These are phyloP conservation scores for Hymenoscyphus infarciens DNA, from an alignment of 2,329 filamentous ascomycete genomes.

Conservation along the genomic window DNA sequence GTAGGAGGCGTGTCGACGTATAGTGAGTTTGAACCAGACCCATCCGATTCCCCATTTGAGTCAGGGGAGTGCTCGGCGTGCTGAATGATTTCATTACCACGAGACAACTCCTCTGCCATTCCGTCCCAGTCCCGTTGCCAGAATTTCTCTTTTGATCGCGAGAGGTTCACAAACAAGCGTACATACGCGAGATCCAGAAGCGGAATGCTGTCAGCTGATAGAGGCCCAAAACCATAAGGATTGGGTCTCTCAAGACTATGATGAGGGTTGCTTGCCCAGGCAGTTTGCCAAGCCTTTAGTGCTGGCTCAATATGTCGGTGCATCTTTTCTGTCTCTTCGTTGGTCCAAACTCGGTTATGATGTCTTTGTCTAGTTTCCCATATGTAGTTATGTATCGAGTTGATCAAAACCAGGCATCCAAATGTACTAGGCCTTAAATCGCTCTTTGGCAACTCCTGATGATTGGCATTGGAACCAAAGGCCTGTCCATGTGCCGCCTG, in stretches of 20 bases:
- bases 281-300: slow-evolving; percentile 87
- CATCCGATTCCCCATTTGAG: slow-evolving; percentile 44
- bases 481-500: slow-evolving; percentile 38
- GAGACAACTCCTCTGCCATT: slow-evolving; percentile 82
- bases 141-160: slow-evolving; percentile 85
- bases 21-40: slow-evolving; percentile 42
- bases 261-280: slow-evolving; percentile 82
- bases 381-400: slow-evolving; percentile 95
- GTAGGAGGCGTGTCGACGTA: slow-evolving; percentile 51
- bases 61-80: slow-evolving; percentile 62
- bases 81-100: slow-evolving; percentile 70
- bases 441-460: slow-evolving; percentile 51
- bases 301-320: slow-evolving; percentile 93
- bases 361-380: slow-evolving; percentile 95
- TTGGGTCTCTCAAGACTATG: slow-evolving; percentile 84
- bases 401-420: slow-evolving; percentile 86
- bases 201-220: slow-evolving; percentile 88
- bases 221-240: slow-evolving; percentile 73
- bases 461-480: slow-evolving; percentile 45
- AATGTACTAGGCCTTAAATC: slow-evolving; percentile 83
- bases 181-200: slow-evolving; percentile 90
- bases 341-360: slow-evolving; percentile 83
- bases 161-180: slow-evolving; percentile 88
- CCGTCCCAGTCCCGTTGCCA: slow-evolving; percentile 93
- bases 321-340: slow-evolving; percentile 92